Evolutionary conservation across 2,329 filamentous ascomycete species (phyloP), one percentile per base, ranked within the genome.

Genomic region (Colletotrichum sp.): DNA sequence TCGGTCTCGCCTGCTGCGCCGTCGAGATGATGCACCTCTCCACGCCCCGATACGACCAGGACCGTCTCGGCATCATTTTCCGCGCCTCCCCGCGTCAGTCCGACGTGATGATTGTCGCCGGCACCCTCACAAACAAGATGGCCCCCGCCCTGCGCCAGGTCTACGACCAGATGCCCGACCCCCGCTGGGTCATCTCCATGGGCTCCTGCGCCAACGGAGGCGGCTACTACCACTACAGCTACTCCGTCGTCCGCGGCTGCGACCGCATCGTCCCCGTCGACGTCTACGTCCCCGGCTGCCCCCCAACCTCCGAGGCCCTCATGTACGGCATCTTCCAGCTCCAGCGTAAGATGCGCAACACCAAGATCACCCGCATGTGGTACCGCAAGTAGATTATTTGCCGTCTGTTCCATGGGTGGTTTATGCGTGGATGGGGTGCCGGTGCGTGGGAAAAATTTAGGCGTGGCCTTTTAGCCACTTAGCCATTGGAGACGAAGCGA

Each of bases 121-220:
- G 96, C 75, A 98, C 96, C 34, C 91, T 98, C 77, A 97, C 95
- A 80, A 98, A 98, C 90, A 98, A 98, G 89, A 98, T 98, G 96
- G 95, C 95, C 1, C 95, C 96, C 3, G 96, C 96, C 39, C 88
- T 98, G 82, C 91, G 96, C 85, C 95, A 97, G 87, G 94, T 97
- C 77, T 98, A 98, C 87, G 96, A 98, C 85, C 96, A 98, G 89
- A 98, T 98, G 95, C 95, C 95, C 34, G 95, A 98, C 36, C 95
- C 95, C 22, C 91, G 94, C 82, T 98, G 95, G 95, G 95, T 96
- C 80, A 85, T 92, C 81, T 94, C 92, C 80, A 96, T 96, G 94
- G 94, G 94, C 15, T 94, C 92, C 81, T 96, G 94, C 84, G 94
- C 94, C 76, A 96, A 96, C 85, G 94, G 94, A 67, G 94, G 94